Conservation (phyloP, 495 filamentous ascomycete genomes). For the Chlorociboria aeruginascens region DNA sequence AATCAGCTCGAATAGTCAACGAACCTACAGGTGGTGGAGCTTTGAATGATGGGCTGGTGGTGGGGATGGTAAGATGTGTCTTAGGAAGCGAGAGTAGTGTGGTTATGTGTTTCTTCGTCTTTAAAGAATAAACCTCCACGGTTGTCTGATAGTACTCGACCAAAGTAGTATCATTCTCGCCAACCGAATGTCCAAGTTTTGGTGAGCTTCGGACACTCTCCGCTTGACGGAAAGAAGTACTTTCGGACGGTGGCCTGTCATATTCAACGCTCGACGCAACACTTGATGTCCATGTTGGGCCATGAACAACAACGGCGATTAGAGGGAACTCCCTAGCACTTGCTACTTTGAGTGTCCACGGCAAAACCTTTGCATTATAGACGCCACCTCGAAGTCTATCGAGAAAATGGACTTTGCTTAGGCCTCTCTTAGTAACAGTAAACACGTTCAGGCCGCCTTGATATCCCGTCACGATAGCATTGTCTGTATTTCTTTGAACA, state of each 20-base stretch:
- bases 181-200: neutral
- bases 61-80: conserved; percentile 31
- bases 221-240: conserved; percentile 9
- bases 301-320: conserved; percentile 65
- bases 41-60: conserved; percentile 40
- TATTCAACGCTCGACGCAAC: conserved; percentile 11
- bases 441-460: conserved; percentile 64
- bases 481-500: conserved; percentile 30
- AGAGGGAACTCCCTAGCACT: conserved; percentile 38
- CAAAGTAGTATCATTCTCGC: conserved; percentile 4
- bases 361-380: conserved; percentile 65
- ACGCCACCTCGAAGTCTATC: conserved; percentile 71
- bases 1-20: conserved; percentile 55
- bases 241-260: conserved; percentile 9
- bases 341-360: conserved; percentile 32
- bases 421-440: conserved; percentile 51
- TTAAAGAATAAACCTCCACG: conserved; percentile 74
- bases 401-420: conserved; percentile 52
- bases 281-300: conserved; percentile 39
- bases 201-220: conserved; percentile 16
- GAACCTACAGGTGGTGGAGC: conserved; percentile 56
- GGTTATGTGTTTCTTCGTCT: conserved; percentile 50
- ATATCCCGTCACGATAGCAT: conserved; percentile 63
- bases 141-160: conserved; percentile 57
- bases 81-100: conserved; percentile 51